A percentile compares a stretch with the other conserved stretches of the same genome.
Evolutionary conservation across 139 green algal species (phyloP).

Genomic region (Chlamydomonas sp.): DNA sequence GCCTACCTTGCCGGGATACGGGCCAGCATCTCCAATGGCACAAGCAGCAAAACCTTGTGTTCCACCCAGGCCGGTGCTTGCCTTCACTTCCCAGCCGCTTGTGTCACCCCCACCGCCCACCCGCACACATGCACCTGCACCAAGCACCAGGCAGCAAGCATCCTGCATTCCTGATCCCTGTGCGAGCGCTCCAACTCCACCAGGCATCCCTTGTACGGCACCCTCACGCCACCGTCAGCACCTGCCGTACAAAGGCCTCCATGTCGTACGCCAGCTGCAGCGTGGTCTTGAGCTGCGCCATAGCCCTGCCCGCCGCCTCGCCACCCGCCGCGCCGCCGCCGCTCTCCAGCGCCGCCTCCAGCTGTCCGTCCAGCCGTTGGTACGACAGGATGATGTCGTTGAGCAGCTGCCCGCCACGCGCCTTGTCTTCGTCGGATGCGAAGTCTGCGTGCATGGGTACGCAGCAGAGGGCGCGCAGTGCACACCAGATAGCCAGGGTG

Average conservation of each 20-base stretch:
- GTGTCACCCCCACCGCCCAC: too few relatives aligned
- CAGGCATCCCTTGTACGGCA: background rate
- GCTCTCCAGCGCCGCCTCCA: slow-evolving; percentile 22
- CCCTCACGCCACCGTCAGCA: slow-evolving; percentile 2
- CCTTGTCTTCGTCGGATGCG: background rate
- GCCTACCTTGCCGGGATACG: too few relatives aligned
- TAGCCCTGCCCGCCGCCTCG: background rate
- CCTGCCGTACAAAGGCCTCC: slow-evolving; percentile 26
- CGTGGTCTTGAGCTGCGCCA: slow-evolving; percentile 8
- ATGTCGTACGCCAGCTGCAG: slow-evolving; percentile 5
- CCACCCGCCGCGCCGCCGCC: background rate
- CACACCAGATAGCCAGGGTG: background rate
- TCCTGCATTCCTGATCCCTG: too few relatives aligned
- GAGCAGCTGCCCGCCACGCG: slow-evolving; percentile 18
- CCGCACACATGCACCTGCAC: too few relatives aligned
- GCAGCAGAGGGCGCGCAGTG: background rate
- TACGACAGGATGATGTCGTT: slow-evolving; percentile 25
- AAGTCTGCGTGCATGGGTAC: slow-evolving; percentile 6
- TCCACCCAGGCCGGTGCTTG: too few relatives aligned
- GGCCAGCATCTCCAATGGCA: too few relatives aligned
- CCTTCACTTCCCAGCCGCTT: too few relatives aligned
- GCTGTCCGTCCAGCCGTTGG: slow-evolving; percentile 26
- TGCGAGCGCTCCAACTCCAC: background rate
- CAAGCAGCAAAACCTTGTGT: too few relatives aligned
- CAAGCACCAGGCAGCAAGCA: too few relatives aligned